A percentile compares a stretch with the other conserved stretches of the same genome.
These are phyloP conservation scores for Phaseolus coccineus DNA, from an alignment of 331 rosid genomes.

Conservation along the genomic window DNA sequence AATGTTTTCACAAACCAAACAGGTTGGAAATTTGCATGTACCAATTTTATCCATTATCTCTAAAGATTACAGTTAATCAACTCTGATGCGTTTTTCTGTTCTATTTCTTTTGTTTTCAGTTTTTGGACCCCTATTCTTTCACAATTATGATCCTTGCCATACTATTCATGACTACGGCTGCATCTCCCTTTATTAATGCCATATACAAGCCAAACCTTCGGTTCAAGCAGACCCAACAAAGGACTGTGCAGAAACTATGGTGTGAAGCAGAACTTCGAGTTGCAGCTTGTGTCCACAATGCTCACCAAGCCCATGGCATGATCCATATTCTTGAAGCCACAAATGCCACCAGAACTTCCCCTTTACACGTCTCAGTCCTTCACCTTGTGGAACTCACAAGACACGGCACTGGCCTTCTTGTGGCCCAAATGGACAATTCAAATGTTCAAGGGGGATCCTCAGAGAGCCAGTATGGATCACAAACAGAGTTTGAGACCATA, in stretches of 20 bases:
- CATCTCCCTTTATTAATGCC: constrained; percentile 38
- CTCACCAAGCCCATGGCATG: constrained; percentile 29
- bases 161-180: constrained; percentile 30
- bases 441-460: background rate
- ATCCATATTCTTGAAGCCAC: constrained; percentile 33
- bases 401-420: constrained; percentile 36
- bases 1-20: background rate
- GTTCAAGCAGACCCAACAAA: constrained; percentile 33
- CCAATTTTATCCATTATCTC: background rate
- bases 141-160: constrained; percentile 42
- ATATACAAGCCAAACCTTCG: constrained; percentile 52
- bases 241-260: constrained; percentile 39
- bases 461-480: background rate
- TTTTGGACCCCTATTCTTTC: constrained; percentile 39
- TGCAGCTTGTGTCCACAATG: constrained; percentile 38
- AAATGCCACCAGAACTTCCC: constrained; percentile 28
- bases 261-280: constrained; percentile 41
- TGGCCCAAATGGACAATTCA: constrained; percentile 21
- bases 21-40: background rate
- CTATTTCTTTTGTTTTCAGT: constrained; percentile 24
- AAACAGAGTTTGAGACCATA: constrained; percentile 29
- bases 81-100: background rate
- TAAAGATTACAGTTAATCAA: background rate
- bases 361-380: constrained; percentile 29
- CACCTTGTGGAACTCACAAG: constrained; percentile 45